A percentile compares a stretch with the other conserved stretches of the same genome.
These are phyloP conservation scores for Penicillium sp. DNA, from an alignment of 2,329 filamentous ascomycete genomes.

Conservation along the genomic window DNA sequence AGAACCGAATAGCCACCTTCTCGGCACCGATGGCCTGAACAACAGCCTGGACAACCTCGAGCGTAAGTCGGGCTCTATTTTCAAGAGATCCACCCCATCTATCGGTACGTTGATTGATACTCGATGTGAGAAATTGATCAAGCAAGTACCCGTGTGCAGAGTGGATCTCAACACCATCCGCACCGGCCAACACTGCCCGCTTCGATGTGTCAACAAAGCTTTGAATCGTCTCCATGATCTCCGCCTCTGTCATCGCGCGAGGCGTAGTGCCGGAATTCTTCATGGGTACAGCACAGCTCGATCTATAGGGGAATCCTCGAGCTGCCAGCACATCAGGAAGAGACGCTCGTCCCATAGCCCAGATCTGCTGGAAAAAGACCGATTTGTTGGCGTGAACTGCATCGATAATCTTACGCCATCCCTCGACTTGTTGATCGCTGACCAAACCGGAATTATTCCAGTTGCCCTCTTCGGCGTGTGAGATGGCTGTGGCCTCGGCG, in stretches of 20 bases:
- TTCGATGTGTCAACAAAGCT: constrained; percentile 1
- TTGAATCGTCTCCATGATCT: constrained; percentile 1
- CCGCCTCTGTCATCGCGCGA: not conserved
- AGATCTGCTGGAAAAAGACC: constrained; percentile 6
- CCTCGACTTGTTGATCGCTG: not conserved
- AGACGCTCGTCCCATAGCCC: constrained; percentile 5
- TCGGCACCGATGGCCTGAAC: constrained; percentile 43
- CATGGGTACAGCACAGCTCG: constrained; percentile 1
- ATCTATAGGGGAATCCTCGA: constrained; percentile 4
- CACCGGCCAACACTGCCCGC: constrained; percentile 41
- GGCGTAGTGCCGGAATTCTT: not conserved
- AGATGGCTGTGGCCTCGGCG: constrained; percentile 1
- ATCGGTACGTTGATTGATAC: constrained; percentile 49
- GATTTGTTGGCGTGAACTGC: constrained; percentile 4
- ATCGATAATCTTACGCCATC: not conserved
- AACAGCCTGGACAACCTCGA: constrained; percentile 49
- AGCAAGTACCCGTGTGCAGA: constrained; percentile 50
- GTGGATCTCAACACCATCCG: constrained; percentile 51
- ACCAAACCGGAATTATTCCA: constrained; percentile 1
- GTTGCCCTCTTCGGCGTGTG: constrained; percentile 2
- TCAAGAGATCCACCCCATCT: constrained; percentile 50
- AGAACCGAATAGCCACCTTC: constrained; percentile 45
- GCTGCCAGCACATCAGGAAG: not conserved
- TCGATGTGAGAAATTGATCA: constrained; percentile 51
- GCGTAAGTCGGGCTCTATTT: constrained; percentile 52